Conservation (phyloP, 2,329 filamentous ascomycete species). For the Raffaelea deltoideospora region DNA sequence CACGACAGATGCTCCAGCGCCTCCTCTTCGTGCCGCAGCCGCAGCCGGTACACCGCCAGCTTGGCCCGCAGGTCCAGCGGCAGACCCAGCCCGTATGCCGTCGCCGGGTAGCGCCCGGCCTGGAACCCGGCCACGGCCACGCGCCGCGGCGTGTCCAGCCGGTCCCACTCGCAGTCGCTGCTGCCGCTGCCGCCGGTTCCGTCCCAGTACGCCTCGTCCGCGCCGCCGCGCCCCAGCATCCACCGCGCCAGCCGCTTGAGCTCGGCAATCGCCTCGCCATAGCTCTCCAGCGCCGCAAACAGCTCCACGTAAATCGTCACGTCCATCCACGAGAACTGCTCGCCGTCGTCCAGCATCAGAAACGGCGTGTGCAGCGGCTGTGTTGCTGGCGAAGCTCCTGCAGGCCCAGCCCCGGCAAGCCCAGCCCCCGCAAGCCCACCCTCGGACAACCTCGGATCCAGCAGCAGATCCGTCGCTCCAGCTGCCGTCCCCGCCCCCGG, state of each 20-base stretch:
- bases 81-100: constrained; percentile 56
- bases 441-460: too few relatives aligned
- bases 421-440: too few relatives aligned
- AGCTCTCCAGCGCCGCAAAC: constrained; percentile 48
- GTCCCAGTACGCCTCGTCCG: constrained; percentile 66
- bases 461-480: not conserved
- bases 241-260: constrained; percentile 64
- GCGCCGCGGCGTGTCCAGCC: constrained; percentile 49
- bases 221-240: constrained; percentile 52
- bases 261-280: constrained; percentile 49
- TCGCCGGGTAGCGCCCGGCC: constrained; percentile 32
- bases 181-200: constrained; percentile 33
- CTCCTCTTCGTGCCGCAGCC: constrained; percentile 52
- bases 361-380: constrained; percentile 2
- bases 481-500: constrained; percentile 9
- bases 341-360: constrained; percentile 17
- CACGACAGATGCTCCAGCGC: constrained; percentile 50
- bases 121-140: constrained; percentile 44
- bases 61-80: constrained; percentile 74
- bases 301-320: constrained; percentile 76
- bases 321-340: constrained; percentile 56
- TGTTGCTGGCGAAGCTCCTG: not conserved
- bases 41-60: constrained; percentile 69
- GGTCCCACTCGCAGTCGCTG: constrained; percentile 86
- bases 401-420: too few relatives aligned